Conservation (phyloP, 1,139 yeast genomes). For the Protomyces macrosporus region DNA sequence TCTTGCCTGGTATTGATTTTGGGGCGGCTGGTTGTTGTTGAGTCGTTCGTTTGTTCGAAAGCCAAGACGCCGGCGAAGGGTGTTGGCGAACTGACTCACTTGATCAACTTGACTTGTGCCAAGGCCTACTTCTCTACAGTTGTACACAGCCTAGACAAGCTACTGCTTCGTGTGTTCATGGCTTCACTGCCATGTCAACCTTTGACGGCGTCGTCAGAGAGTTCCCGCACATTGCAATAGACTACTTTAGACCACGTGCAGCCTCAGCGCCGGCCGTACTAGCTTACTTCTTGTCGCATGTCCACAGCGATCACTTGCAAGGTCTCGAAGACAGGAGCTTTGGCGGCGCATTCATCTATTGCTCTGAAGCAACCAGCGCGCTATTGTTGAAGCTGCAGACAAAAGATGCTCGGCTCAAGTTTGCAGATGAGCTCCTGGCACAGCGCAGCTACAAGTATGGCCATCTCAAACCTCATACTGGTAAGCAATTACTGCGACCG, state of each 20-base stretch:
- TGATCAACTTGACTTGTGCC: too few species aligned
- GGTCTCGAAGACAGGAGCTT: conserved; percentile 47
- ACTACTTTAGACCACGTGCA: conserved; percentile 42
- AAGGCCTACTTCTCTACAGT: too few species aligned
- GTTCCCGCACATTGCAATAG: conserved; percentile 38
- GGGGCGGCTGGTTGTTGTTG: too few species aligned
- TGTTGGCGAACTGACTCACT: too few species aligned
- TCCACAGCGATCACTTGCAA: conserved; percentile 53
- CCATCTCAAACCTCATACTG: conserved; percentile 23
- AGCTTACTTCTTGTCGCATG: conserved; percentile 49
- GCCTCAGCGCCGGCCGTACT: conserved; percentile 35
- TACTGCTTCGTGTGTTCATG: too few species aligned
- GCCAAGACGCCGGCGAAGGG: too few species aligned
- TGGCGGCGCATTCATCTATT: conserved; percentile 45
- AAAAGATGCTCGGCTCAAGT: conserved; percentile 17
- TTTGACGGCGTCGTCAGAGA: conserved; percentile 21
- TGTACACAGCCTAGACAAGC: too few species aligned
- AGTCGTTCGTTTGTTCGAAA: too few species aligned
- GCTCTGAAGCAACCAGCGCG: conserved; percentile 47
- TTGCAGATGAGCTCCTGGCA: conserved; percentile 13
- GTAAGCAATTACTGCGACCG: conserved; percentile 27
- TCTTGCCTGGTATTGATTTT: too few species aligned
- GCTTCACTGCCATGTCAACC: conserved; percentile 21
- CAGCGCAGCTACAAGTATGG: conserved; percentile 17
- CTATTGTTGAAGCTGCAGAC: conserved; percentile 25